Conservation (phyloP, 116 monocot genomes). For the Iris pallida region DNA sequence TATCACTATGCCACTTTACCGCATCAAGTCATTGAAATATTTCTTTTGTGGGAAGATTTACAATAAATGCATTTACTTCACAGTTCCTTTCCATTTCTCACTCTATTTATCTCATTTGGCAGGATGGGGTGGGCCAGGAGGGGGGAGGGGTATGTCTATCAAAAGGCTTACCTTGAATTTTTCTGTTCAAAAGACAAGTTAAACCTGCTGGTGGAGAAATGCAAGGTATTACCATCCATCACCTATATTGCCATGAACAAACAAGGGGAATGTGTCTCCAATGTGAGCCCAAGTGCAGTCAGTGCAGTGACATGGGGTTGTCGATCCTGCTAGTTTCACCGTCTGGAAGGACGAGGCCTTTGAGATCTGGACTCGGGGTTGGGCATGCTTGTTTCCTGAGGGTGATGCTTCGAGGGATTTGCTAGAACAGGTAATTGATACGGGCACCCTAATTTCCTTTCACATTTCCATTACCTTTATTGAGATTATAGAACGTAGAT, state of each 20-base stretch:
- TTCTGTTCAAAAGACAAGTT: conserved; percentile 78
- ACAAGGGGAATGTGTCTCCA: conserved; percentile 58
- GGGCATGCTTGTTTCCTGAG: conserved; percentile 80
- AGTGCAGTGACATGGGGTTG: conserved; percentile 96
- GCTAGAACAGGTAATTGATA: conserved; percentile 52
- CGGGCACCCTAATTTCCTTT: no score
- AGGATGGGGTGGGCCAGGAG: conserved; percentile 90
- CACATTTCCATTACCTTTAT: no score
- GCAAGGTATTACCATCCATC: conserved; percentile 53
- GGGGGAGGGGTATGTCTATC: conserved; percentile 98
- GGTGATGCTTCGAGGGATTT: conserved; percentile 61
- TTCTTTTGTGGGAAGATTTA: no score
- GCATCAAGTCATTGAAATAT: no score
- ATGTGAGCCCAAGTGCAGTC: conserved; percentile 49
- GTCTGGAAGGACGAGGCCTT: conserved; percentile 97
- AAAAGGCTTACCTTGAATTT: conserved; percentile 92
- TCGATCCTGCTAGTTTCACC: conserved; percentile 80
- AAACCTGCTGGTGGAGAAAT: conserved; percentile 53
- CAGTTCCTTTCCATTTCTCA: background rate
- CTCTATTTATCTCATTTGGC: background rate
- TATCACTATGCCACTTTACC: no score
- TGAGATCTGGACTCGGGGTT: conserved; percentile 73
- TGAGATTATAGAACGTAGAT: no score
- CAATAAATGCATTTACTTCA: no score
- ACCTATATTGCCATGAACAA: conserved; percentile 76